Percentiles rank a stretch among this genome's conserved stretches.
Evolutionary conservation across 1,284 basidiomycete genomes (phyloP).

Genomic region (Ganoderma resinaceum): DNA sequence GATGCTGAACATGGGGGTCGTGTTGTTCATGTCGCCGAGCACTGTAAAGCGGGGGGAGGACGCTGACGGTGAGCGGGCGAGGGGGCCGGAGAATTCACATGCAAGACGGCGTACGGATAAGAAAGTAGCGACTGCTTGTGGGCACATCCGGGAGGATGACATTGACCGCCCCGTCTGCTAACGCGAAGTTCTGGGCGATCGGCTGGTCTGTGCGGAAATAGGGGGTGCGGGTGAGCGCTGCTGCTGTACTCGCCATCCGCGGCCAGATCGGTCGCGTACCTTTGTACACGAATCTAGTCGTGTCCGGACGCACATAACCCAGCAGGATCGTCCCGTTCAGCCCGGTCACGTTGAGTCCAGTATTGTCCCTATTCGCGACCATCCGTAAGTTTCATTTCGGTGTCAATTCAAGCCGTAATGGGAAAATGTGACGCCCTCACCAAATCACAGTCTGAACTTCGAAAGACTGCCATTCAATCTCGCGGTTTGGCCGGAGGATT

Average conservation of each 20-base stretch:
- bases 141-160: conserved; percentile 11
- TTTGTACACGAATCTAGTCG: conserved; percentile 6
- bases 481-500: conserved; percentile 1
- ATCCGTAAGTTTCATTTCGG: background rate
- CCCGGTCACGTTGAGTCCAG: conserved; percentile 11
- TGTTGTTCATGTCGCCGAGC: conserved; percentile 15
- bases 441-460: conserved; percentile 9
- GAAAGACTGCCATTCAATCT: conserved; percentile 1
- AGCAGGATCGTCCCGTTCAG: conserved; percentile 9
- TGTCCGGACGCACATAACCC: conserved; percentile 6
- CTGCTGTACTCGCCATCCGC: background rate
- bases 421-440: background rate
- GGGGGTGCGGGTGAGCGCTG: background rate
- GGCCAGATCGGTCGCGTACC: background rate
- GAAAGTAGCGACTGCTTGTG: conserved; percentile 8
- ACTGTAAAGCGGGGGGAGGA: background rate
- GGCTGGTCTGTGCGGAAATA: background rate
- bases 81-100: background rate
- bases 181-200: background rate
- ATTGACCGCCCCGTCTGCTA: conserved; percentile 12
- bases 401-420: background rate
- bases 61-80: background rate
- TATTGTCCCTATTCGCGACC: conserved; percentile 1
- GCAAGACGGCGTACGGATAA: background rate
- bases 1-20: conserved; percentile 11